Conservation (phyloP, 2,329 filamentous ascomycete genomes). For the Massarina eburnea region DNA sequence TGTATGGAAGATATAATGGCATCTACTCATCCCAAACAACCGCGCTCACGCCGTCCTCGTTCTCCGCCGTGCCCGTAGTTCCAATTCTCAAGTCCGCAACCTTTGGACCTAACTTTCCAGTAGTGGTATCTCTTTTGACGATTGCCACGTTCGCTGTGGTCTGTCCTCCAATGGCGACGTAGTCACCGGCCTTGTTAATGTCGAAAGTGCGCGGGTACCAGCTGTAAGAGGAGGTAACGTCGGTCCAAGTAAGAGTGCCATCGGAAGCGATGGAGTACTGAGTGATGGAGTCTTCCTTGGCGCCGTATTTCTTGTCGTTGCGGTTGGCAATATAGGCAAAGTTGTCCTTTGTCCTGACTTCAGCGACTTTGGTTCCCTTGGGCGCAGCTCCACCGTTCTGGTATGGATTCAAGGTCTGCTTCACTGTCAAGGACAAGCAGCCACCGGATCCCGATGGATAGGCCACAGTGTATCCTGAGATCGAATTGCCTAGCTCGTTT, state of each 20-base stretch:
- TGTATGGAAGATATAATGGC: no score
- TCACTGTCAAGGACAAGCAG: constrained; percentile 33
- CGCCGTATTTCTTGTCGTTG: constrained; percentile 40
- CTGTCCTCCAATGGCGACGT: constrained; percentile 35
- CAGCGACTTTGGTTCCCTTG: constrained; percentile 33
- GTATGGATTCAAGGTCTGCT: constrained; percentile 38
- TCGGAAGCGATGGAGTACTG: constrained; percentile 34
- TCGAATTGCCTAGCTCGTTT: constrained; percentile 38
- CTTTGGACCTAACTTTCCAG: constrained; percentile 28
- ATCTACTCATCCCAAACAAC: constrained; percentile 39
- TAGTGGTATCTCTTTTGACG: constrained; percentile 27
- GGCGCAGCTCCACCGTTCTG: constrained; percentile 30
- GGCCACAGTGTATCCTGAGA: constrained; percentile 32
- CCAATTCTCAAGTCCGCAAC: constrained; percentile 31
- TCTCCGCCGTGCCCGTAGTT: constrained; percentile 26
- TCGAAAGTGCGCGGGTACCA: constrained; percentile 41
- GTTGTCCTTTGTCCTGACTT: constrained; percentile 35
- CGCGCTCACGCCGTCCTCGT: constrained; percentile 36
- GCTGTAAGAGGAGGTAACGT: constrained; percentile 30
- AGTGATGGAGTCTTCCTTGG: constrained; percentile 37
- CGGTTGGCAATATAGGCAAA: constrained; percentile 40
- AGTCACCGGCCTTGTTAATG: constrained; percentile 36
- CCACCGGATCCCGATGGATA: constrained; percentile 27
- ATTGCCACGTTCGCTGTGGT: constrained; percentile 37
- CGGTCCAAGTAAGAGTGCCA: constrained; percentile 32